phyloP scores from a whole-genome alignment of 2,329 filamentous ascomycete species.

The Hortaea sp. region DNA sequence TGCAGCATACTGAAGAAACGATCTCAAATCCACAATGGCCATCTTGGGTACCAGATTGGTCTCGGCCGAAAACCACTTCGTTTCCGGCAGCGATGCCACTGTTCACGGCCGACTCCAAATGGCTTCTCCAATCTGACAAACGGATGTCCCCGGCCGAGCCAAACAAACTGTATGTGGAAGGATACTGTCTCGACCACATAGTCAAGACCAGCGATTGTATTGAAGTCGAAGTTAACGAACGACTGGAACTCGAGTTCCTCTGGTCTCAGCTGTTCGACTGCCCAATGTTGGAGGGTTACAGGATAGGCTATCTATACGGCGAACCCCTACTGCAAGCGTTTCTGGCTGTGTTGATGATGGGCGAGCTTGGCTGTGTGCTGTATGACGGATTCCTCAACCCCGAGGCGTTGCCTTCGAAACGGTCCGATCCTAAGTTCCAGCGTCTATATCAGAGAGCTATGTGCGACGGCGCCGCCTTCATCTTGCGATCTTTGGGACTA shows the following conservation, averaged over 20 bases:
- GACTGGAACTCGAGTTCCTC: not conserved
- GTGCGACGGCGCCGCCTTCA: too few relatives aligned
- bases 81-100: not conserved
- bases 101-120: not conserved
- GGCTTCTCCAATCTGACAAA: not conserved
- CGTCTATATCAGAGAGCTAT: too few relatives aligned
- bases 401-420: too few relatives aligned
- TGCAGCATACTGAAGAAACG: not conserved
- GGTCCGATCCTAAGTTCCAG: too few relatives aligned
- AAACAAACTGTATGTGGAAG: not conserved
- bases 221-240: not conserved
- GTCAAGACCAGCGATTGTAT: not conserved
- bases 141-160: not conserved
- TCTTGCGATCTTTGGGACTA: too few relatives aligned
- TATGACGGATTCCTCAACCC: too few relatives aligned
- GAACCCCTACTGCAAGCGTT: not conserved
- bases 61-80: not conserved
- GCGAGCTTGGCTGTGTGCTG: not conserved
- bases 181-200: not conserved
- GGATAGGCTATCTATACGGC: not conserved
- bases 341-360: not conserved
- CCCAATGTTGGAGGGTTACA: not conserved
- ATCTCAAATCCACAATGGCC: not conserved
- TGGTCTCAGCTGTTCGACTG: not conserved
- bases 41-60: not conserved